A percentile compares a stretch with the other conserved stretches of the same genome.
Conservation (phyloP, 495 filamentous ascomycete species). For the Entonaema liquescens region DNA sequence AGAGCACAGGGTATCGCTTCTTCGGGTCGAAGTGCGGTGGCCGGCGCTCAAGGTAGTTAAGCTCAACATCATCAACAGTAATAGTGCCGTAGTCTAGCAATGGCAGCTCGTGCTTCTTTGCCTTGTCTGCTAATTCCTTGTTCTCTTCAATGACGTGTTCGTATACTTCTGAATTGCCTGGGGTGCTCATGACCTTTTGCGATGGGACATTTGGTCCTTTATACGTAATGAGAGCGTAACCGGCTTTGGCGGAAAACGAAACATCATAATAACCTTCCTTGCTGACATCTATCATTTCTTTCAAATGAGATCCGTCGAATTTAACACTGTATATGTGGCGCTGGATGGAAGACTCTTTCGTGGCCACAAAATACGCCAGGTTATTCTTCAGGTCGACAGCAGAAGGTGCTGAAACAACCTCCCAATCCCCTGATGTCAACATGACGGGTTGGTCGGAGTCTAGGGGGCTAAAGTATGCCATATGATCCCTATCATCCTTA, state of each 20-base stretch:
- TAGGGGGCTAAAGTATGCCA: slow-evolving; percentile 93
- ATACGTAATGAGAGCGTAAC: slow-evolving; percentile 85
- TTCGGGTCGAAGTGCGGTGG: slow-evolving; percentile 88
- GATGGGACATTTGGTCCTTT: slow-evolving; percentile 86
- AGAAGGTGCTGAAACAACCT: slow-evolving; percentile 88
- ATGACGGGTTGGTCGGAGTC: slow-evolving; percentile 81
- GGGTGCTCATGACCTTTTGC: slow-evolving; percentile 90
- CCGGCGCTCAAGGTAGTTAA: slow-evolving; percentile 89
- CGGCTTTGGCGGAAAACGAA: slow-evolving; percentile 84
- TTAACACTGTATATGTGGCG: slow-evolving; percentile 91
- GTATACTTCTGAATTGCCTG: slow-evolving; percentile 68
- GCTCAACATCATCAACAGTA: slow-evolving; percentile 70
- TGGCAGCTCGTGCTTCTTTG: slow-evolving; percentile 81
- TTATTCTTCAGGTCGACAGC: slow-evolving; percentile 86
- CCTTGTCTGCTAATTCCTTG: slow-evolving; percentile 68
- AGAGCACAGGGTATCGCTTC: slow-evolving; percentile 91
- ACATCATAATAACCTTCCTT: slow-evolving; percentile 82
- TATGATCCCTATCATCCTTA: slow-evolving; percentile 85
- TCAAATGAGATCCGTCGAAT: slow-evolving; percentile 75
- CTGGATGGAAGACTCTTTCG: slow-evolving; percentile 86
- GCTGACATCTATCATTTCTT: slow-evolving; percentile 76
- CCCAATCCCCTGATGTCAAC: slow-evolving; percentile 90
- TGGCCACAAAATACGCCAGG: slow-evolving; percentile 88
- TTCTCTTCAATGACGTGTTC: slow-evolving; percentile 83
- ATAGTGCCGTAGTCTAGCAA: slow-evolving; percentile 86